Evolutionary conservation across 306 rosid genomes (phyloP), one percentile per base, ranked within the genome.

Genomic region (Lotus japonicus): DNA sequence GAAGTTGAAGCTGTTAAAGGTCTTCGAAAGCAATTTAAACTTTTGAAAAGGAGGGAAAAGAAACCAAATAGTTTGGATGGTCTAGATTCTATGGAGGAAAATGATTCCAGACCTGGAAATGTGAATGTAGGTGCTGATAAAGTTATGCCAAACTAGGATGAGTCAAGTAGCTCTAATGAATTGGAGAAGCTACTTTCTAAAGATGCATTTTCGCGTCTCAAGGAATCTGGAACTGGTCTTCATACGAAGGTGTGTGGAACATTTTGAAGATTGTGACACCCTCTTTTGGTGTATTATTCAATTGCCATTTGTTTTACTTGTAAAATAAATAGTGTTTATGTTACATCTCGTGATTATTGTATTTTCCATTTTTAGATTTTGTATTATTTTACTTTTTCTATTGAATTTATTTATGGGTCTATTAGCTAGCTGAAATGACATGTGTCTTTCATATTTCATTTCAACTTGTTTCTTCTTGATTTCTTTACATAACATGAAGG

Each of bases 11-110:
- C 87, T 31, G 86, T 90, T 58, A 84, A 84, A 79, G 99, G 99
- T 63, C 95, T 94, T 18, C 97, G 99, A 67, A 83, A 84, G 71
- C 87, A 90, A 61, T 94, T 94, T 79, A 94, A 94, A 70, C 58
- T 80, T 72, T 78, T 94, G 89, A 94, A 85, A 80, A 85, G 67
- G 78, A 88, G 96, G 83, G 97, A 90, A 68, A 88, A 83, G 81
- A 90, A 81, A 73, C 4, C 68, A 61, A 46, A 45, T 31, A 21
- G 38, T 35, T 55, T 54, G 44, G 75, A 62, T 26, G 71, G 61
- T 48, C 42, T 69, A 35, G 81, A 57, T 60, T 54, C 64, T 68
- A 54, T 50, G 15, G 90, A 85, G 78, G 88, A 85, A 61, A 71
- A 51, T 58, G 77, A 76, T 51, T 71, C 72, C 50, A 58, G 23